A percentile compares a stretch with the other conserved stretches of the same genome.
These are phyloP conservation scores for Eutrema yunnanense DNA, from an alignment of 345 rosid species.

Conservation along the genomic window DNA sequence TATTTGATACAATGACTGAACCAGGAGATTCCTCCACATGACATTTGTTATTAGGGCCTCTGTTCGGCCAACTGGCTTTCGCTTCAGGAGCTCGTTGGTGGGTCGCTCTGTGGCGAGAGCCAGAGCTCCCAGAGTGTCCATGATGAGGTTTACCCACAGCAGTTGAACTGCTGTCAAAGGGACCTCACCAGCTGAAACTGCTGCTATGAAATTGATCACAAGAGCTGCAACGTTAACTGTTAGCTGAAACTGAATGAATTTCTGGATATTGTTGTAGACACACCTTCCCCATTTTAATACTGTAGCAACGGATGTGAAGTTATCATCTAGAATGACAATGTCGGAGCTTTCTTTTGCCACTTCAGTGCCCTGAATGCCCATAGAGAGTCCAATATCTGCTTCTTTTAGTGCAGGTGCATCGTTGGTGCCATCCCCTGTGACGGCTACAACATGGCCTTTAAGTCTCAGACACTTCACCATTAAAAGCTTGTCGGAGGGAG, in stretches of 20 bases:
- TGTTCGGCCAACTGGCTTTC: slow-evolving; percentile 43
- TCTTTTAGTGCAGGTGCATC: slow-evolving; percentile 64
- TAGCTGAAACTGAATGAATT: slow-evolving; percentile 65
- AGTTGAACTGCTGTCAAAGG: slow-evolving; percentile 58
- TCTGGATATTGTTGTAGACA: slow-evolving; percentile 56
- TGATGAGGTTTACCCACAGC: slow-evolving; percentile 66
- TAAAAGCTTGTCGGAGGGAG: slow-evolving; percentile 62
- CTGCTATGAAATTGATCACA: slow-evolving; percentile 54
- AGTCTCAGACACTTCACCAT: slow-evolving; percentile 62
- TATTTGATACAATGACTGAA: slow-evolving; percentile 59
- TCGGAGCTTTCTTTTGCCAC: slow-evolving; percentile 67
- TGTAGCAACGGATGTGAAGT: slow-evolving; percentile 52
- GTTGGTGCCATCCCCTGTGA: slow-evolving; percentile 62
- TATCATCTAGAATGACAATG: slow-evolving; percentile 56
- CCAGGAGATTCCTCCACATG: slow-evolving; percentile 67
- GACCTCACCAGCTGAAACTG: slow-evolving; percentile 51
- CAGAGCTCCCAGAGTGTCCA: slow-evolving; percentile 64
- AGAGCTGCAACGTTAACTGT: slow-evolving; percentile 60
- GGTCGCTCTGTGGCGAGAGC: slow-evolving; percentile 66
- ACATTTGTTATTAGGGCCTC: slow-evolving; percentile 56
- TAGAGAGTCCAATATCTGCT: slow-evolving; percentile 63
- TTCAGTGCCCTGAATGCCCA: slow-evolving; percentile 64
- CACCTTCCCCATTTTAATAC: slow-evolving; percentile 62
- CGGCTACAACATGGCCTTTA: slow-evolving; percentile 59
- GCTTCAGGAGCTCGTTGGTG: slow-evolving; percentile 49